Evolutionary conservation across 1,284 basidiomycete species (phyloP).

Genomic region (Heterobasidion irregulare): DNA sequence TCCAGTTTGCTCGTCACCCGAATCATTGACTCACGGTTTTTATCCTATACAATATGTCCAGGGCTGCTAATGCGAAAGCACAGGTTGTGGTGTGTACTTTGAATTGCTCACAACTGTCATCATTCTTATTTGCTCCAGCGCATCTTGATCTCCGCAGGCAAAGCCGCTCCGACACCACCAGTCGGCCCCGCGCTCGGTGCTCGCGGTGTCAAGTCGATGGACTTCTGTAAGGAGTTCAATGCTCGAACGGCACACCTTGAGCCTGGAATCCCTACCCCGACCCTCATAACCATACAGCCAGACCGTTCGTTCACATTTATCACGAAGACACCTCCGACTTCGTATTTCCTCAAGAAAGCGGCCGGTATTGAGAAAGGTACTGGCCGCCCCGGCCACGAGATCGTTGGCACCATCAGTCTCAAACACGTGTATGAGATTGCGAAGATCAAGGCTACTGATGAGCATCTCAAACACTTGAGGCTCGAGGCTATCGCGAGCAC

Average conservation of each 20-base stretch:
- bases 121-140: slow-evolving; percentile 40
- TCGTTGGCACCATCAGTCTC: slow-evolving; percentile 77
- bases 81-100: slow-evolving; percentile 52
- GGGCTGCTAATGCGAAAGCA: slow-evolving; percentile 20
- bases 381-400: slow-evolving; percentile 70
- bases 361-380: slow-evolving; percentile 89
- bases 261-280: slow-evolving; percentile 84
- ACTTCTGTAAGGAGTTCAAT: slow-evolving; percentile 98
- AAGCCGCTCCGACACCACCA: slow-evolving; percentile 93
- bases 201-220: slow-evolving; percentile 98
- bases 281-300: slow-evolving; percentile 86
- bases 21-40: background rate
- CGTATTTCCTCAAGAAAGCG: slow-evolving; percentile 92
- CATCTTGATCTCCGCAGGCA: slow-evolving; percentile 87
- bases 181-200: slow-evolving; percentile 97
- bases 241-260: slow-evolving; percentile 85
- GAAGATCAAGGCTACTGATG: slow-evolving; percentile 91
- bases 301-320: slow-evolving; percentile 94
- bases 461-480: slow-evolving; percentile 76
- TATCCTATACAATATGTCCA: slow-evolving; percentile 1
- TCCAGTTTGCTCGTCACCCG: background rate
- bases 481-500: slow-evolving; percentile 85
- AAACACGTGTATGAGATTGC: slow-evolving; percentile 99
- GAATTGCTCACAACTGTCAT: background rate
- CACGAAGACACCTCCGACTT: slow-evolving; percentile 84